These are phyloP conservation scores for Arachis stenosperma DNA, from an alignment of 306 rosid species.

Conservation along the genomic window DNA sequence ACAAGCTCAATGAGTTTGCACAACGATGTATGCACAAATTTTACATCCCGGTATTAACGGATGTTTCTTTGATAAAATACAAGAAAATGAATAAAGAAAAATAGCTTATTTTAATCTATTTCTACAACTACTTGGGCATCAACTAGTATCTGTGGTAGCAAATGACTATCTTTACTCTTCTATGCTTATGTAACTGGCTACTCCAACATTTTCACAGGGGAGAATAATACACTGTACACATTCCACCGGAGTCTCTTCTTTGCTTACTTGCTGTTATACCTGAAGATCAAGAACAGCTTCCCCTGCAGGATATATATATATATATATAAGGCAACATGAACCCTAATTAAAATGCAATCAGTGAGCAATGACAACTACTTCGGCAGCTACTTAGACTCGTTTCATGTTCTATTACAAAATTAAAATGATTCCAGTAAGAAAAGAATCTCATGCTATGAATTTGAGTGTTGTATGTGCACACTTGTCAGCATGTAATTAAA, in stretches of 20 bases:
- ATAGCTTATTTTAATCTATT: constrained; percentile 33
- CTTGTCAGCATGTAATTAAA: not conserved
- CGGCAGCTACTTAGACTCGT: not conserved
- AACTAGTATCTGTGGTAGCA: constrained; percentile 26
- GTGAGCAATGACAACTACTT: constrained; percentile 3
- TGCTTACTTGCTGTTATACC: constrained; percentile 14
- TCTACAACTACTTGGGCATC: constrained; percentile 32
- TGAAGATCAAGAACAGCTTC: constrained; percentile 63
- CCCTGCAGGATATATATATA: constrained; percentile 43
- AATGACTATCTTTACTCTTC: constrained; percentile 40
- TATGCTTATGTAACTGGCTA: constrained; percentile 32
- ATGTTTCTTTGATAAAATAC: constrained; percentile 23
- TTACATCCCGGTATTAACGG: constrained; percentile 35
- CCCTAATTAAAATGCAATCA: constrained; percentile 2
- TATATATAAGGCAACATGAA: constrained; percentile 23
- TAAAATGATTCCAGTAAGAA: not conserved
- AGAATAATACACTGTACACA: constrained; percentile 32
- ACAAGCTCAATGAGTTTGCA: constrained; percentile 20
- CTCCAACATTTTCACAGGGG: constrained; percentile 35
- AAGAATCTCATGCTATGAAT: not conserved
- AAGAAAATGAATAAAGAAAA: not conserved
- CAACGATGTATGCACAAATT: constrained; percentile 38
- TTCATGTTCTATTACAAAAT: not conserved
- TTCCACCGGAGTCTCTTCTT: constrained; percentile 33
- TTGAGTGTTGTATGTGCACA: not conserved